Conservation (phyloP, 2,329 filamentous ascomycete species). For the Pleoardoris graminearum region DNA sequence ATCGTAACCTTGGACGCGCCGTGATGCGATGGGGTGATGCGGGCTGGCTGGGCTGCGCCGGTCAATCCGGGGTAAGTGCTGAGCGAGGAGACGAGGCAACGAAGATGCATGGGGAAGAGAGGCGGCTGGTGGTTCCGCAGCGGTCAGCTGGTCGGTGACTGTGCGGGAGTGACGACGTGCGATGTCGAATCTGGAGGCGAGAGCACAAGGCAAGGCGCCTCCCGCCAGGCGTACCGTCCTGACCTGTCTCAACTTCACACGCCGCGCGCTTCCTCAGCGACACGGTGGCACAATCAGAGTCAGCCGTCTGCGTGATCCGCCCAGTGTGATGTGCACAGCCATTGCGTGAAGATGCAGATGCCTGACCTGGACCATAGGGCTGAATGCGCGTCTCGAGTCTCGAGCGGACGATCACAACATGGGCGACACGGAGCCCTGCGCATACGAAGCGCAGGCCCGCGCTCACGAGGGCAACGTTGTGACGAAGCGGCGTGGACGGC, state of each 20-base stretch:
- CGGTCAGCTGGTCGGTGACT: slow-evolving; percentile 22
- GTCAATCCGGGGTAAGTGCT: slow-evolving; percentile 24
- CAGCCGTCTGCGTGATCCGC: not conserved
- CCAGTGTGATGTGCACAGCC: not conserved
- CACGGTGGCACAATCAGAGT: not conserved
- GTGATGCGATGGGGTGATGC: slow-evolving; percentile 1
- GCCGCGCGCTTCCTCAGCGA: not conserved
- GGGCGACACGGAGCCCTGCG: slow-evolving; percentile 10
- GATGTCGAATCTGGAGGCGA: slow-evolving; percentile 6
- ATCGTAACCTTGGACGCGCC: not conserved
- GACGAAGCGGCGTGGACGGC: not conserved
- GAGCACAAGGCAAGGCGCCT: slow-evolving; percentile 3
- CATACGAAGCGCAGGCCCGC: not conserved
- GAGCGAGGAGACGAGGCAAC: slow-evolving; percentile 5
- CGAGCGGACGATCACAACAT: slow-evolving; percentile 24
- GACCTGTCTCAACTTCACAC: not conserved
- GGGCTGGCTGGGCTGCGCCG: slow-evolving; percentile 19
- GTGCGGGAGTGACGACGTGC: slow-evolving; percentile 11
- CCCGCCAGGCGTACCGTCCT: not conserved
- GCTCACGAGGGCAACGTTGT: slow-evolving; percentile 7
- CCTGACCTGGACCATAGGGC: slow-evolving; percentile 40
- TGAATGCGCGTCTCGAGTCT: slow-evolving; percentile 31
- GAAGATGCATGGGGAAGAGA: slow-evolving; percentile 9
- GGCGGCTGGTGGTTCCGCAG: slow-evolving; percentile 15
- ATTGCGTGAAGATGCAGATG: not conserved